Evolutionary conservation across 331 rosid species (phyloP), one percentile per base, ranked within the genome.

Genomic region (Quercus lobata): DNA sequence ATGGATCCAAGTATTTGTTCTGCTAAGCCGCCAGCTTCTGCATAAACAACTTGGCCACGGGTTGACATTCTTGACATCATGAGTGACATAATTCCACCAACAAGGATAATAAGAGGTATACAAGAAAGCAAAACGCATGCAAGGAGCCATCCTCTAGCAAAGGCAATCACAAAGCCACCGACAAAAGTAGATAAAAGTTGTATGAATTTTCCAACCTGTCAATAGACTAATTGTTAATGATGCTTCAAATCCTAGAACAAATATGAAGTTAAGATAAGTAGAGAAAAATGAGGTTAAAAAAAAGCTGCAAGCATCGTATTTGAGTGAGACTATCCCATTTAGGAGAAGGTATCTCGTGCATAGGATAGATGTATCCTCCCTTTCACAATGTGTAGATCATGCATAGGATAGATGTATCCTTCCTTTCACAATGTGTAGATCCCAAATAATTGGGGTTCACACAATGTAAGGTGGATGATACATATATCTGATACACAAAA

Each of bases 141-240:
- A 4, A 96, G 92, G 5, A 21, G 85, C 99, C 97, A 90, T 75
- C 99, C 99, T 79, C 69, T 93, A 16, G 78, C 7, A 11, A 93
- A 89, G 11, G 89, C 97, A 75, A 93, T 44, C 49, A 78, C 66
- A 81, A 96, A 96, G 14, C 93, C 98, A 5, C 98, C 99, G 0
- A 90, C 0, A 83, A 93, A 96, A 6, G 91, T 89, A 57, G 97
- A 76, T 72, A 61, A 16, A 7, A 90, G 91, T 61, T 96, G 99
- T 72, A 93, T 52, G 84, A 90, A 90, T 85, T 90, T 96, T 53
- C 97, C 99, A 44, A 96, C 99, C 99, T 95, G 82, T 57, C 76
- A 81, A 15, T 76, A 22, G 63, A 44, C 3, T 37, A 49, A 10
- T 74, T 58, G 15, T 77, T 17, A 53, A 9, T 21, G 19, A 41